Evolutionary conservation across 2,329 filamentous ascomycete genomes (phyloP).

Genomic region (Pestalotiopsis sp.): DNA sequence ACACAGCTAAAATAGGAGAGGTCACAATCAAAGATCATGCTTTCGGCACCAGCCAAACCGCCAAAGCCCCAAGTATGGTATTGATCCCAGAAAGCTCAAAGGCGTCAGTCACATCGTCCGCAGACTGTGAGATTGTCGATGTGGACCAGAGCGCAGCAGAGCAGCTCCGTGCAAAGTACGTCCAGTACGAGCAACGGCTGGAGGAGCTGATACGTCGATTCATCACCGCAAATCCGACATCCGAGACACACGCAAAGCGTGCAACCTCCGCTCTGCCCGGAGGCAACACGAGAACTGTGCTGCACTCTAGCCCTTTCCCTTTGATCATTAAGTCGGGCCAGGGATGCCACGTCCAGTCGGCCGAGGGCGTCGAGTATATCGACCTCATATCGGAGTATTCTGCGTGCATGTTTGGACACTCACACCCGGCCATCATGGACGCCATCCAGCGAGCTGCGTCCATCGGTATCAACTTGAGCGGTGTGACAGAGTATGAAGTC

Average conservation of each 20-base stretch:
- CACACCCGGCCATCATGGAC: conserved; percentile 53
- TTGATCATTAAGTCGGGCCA: conserved; percentile 40
- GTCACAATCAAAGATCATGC: neutral
- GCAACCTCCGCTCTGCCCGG: conserved; percentile 22
- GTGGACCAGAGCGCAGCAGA: neutral
- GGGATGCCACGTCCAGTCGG: conserved; percentile 36
- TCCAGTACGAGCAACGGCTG: neutral
- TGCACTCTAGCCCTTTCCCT: conserved; percentile 46
- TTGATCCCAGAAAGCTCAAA: neutral
- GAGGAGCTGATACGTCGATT: neutral
- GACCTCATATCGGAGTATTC: conserved; percentile 67
- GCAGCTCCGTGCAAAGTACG: neutral
- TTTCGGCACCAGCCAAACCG: neutral
- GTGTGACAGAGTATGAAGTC: conserved; percentile 53
- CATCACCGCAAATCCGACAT: neutral
- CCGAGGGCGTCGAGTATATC: conserved; percentile 39
- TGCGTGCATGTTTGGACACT: conserved; percentile 69
- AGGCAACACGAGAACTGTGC: conserved; percentile 31
- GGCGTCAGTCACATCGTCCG: neutral
- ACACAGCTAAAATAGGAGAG: neutral
- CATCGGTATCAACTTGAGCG: conserved; percentile 58
- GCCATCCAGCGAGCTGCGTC: conserved; percentile 47
- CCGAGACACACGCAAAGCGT: neutral
- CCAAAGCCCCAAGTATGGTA: neutral
- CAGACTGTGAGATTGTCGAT: neutral